These are phyloP conservation scores for Paraurostyla sp. DNA, from an alignment of 73 alveolate species.

Conservation along the genomic window DNA sequence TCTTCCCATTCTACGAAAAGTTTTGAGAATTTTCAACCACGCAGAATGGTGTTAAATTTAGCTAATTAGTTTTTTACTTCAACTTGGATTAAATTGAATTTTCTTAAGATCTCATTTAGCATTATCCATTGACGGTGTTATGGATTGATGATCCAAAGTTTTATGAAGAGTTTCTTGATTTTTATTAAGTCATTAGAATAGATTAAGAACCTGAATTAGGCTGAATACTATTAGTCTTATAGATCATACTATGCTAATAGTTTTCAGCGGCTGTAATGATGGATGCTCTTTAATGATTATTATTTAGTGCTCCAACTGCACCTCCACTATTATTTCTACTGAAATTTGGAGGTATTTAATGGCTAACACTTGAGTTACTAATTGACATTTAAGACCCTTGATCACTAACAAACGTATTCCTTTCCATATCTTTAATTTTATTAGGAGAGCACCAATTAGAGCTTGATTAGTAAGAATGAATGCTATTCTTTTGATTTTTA, in stretches of 20 bases:
- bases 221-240: too few species aligned
- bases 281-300: not conserved
- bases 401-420: constrained; percentile 21
- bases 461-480: not conserved
- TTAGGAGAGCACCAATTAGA: constrained; percentile 4
- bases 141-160: not conserved
- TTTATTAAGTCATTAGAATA: not conserved
- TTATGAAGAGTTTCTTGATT: constrained; percentile 30
- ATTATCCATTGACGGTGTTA: not conserved
- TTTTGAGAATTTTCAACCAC: not conserved
- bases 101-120: not conserved
- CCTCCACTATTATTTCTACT: constrained; percentile 23
- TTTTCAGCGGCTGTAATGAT: not conserved
- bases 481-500: not conserved
- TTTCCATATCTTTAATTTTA: not conserved
- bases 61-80: not conserved
- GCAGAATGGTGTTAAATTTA: not conserved
- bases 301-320: not conserved
- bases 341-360: not conserved
- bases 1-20: not conserved
- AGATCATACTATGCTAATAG: not conserved
- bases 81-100: not conserved
- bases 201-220: not conserved
- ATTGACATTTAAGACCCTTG: not conserved
- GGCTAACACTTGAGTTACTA: not conserved